These are phyloP conservation scores for Parastagonospora nodorum DNA, from an alignment of 2,329 filamentous ascomycete genomes.

Conservation along the genomic window DNA sequence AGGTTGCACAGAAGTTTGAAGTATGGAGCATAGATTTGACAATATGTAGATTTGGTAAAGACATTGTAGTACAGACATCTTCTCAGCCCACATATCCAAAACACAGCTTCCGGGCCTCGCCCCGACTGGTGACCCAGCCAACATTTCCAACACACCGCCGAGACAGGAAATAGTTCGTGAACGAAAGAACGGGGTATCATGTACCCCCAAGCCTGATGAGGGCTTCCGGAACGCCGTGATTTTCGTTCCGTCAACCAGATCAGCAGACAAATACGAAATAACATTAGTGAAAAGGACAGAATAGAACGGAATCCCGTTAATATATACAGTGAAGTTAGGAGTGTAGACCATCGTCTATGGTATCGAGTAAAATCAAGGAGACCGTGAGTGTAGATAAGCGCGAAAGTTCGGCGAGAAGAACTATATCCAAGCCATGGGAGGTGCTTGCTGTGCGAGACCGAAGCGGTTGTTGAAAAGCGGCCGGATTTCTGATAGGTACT, in stretches of 20 bases:
- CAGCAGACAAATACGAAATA: conserved; percentile 20
- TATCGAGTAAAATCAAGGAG: conserved; percentile 9
- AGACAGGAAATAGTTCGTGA: conserved; percentile 20
- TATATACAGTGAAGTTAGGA: conserved; percentile 24
- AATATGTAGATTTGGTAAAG: conserved; percentile 12
- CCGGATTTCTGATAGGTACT: conserved; percentile 83
- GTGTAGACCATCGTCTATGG: conserved; percentile 17
- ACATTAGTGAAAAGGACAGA: conserved; percentile 24
- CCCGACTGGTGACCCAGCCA: not conserved
- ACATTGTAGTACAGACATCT: conserved; percentile 13
- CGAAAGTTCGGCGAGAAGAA: not conserved
- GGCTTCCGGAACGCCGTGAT: conserved; percentile 16
- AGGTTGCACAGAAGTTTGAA: not conserved
- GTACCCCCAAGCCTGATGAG: conserved; percentile 15
- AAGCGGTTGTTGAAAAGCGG: conserved; percentile 54
- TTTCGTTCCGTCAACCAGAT: conserved; percentile 15
- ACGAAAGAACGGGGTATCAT: conserved; percentile 20
- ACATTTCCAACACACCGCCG: conserved; percentile 7
- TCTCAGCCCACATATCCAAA: conserved; percentile 14
- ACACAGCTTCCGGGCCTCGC: not conserved
- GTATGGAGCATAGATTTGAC: conserved; percentile 8
- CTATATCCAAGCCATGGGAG: conserved; percentile 45
- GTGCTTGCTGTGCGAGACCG: conserved; percentile 22
- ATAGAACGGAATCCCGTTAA: conserved; percentile 10
- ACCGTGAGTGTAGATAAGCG: conserved; percentile 3